Evolutionary conservation across 108 stramenopile species (phyloP).

Genomic region (Pseudonitzschia pungens): DNA sequence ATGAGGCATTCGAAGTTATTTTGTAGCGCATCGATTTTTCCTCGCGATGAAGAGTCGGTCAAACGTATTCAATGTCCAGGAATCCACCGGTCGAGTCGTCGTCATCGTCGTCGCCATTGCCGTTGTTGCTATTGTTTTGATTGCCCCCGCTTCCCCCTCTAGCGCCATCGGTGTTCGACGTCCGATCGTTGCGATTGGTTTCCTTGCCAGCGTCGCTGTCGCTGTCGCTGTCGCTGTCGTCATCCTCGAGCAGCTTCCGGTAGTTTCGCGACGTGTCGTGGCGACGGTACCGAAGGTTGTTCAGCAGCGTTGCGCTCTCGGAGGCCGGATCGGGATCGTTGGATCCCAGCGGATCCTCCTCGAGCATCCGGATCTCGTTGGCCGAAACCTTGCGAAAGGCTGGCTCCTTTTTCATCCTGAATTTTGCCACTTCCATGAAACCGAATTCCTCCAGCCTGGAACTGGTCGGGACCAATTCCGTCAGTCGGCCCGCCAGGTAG

Average conservation of each 20-base stretch:
- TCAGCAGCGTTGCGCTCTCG: background rate
- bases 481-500: conserved; percentile 29
- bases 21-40: no score
- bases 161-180: background rate
- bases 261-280: background rate
- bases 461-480: conserved; percentile 33
- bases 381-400: background rate
- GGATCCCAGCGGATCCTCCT: background rate
- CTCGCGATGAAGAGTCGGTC: no score
- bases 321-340: background rate
- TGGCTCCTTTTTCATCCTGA: conserved; percentile 2
- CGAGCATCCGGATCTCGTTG: background rate
- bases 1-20: no score
- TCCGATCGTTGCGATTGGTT: conserved; percentile 6
- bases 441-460: conserved; percentile 6
- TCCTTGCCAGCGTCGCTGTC: background rate
- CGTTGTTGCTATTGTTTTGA: no score
- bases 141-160: background rate
- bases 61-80: background rate
- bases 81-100: conserved; percentile 8
- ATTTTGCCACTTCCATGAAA: background rate
- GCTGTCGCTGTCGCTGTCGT: background rate
- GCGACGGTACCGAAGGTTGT: background rate
- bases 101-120: conserved; percentile 11
- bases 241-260: background rate